phyloP scores from a whole-genome alignment of 768 basidiomycete genomes.

The Vararia minispora region DNA sequence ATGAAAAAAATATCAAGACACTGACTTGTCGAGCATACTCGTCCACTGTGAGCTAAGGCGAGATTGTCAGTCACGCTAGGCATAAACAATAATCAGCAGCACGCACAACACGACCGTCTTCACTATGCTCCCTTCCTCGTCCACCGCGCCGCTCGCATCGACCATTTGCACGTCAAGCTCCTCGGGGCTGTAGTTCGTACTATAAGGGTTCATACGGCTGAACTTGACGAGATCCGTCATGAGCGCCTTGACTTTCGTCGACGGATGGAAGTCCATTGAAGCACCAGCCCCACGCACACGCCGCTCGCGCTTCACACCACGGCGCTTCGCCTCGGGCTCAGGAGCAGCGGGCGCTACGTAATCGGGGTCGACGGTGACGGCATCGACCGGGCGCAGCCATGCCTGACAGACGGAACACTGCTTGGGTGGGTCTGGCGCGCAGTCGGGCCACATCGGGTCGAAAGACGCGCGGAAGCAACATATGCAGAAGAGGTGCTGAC shows the following conservation, averaged over 20 bases:
- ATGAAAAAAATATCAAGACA: constrained; percentile 7
- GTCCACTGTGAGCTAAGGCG: constrained; percentile 82
- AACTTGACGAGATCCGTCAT: constrained; percentile 70
- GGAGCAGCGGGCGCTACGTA: constrained; percentile 26
- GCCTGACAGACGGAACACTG: constrained; percentile 74
- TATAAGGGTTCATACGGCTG: constrained; percentile 78
- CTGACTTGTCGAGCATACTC: constrained; percentile 82
- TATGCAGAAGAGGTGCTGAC: constrained; percentile 89
- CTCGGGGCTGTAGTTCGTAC: constrained; percentile 73
- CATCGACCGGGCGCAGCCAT: constrained; percentile 58
- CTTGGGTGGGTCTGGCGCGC: constrained; percentile 40
- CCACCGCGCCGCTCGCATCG: constrained; percentile 57
- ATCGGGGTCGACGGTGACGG: constrained; percentile 71
- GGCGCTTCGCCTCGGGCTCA: constrained; percentile 47
- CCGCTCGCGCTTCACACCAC: constrained; percentile 54
- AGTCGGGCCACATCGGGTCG: constrained; percentile 72
- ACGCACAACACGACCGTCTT: constrained; percentile 97
- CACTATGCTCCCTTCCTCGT: constrained; percentile 58
- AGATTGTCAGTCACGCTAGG: constrained; percentile 8
- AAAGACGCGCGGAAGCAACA: constrained; percentile 76
- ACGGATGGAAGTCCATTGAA: constrained; percentile 54
- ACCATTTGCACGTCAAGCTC: constrained; percentile 68
- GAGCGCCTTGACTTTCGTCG: constrained; percentile 83
- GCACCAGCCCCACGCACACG: constrained; percentile 37
- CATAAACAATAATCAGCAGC: constrained; percentile 3